Conservation (phyloP, 139 green algal genomes). For the Chlamydomonas applanata region DNA sequence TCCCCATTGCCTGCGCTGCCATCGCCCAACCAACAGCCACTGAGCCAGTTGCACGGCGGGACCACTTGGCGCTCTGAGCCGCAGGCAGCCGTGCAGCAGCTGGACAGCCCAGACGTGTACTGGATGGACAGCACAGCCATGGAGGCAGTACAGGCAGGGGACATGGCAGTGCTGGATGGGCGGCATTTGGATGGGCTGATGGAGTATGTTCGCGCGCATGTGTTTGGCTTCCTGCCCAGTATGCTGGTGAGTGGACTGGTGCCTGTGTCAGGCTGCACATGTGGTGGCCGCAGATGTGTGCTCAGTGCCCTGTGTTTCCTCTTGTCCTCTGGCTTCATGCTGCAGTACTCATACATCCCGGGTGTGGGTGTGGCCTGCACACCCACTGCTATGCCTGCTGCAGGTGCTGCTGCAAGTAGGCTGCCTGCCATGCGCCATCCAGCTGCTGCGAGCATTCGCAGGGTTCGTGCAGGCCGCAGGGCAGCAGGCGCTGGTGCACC, state of each 20-base stretch:
- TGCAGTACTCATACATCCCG: background rate
- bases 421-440: no score
- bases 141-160: background rate
- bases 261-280: background rate
- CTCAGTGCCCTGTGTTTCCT: background rate
- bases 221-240: conserved; percentile 25
- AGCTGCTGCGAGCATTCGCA: no score
- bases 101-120: background rate
- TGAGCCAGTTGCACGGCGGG: background rate
- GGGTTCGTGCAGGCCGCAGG: no score
- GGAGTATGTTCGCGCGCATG: conserved; percentile 5
- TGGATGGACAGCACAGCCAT: background rate
- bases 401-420: no score
- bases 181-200: background rate
- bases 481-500: no score
- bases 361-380: background rate
- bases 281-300: background rate
- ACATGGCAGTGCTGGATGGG: conserved; percentile 6
- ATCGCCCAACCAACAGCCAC: background rate
- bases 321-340: background rate
- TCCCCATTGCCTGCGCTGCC: no score
- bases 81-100: background rate
- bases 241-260: conserved; percentile 7
- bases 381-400: no score
- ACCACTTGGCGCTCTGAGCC: background rate